Evolutionary conservation across 2,329 filamentous ascomycete genomes (phyloP).

Genomic region (Alternaria incomplexa): DNA sequence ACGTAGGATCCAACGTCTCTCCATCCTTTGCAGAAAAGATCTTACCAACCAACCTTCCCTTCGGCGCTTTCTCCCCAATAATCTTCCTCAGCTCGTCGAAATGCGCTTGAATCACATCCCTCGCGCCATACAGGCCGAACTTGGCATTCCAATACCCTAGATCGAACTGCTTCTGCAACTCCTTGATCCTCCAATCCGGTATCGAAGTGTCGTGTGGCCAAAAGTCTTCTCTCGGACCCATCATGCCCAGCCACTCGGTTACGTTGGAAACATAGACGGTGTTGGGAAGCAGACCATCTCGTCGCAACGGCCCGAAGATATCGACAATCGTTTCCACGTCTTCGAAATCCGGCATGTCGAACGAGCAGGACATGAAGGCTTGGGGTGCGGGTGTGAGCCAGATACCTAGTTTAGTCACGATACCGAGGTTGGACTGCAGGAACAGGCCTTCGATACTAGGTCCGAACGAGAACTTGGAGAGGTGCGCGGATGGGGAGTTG

Average conservation of each 20-base stretch:
- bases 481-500: constrained; percentile 49
- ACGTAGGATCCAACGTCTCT: constrained; percentile 48
- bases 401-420: constrained; percentile 53
- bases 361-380: constrained; percentile 56
- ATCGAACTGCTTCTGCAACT: constrained; percentile 52
- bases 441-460: constrained; percentile 55
- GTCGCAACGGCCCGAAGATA: constrained; percentile 53
- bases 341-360: constrained; percentile 55
- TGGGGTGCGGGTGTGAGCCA: constrained; percentile 47
- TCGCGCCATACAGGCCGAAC: constrained; percentile 55
- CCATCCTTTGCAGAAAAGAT: constrained; percentile 50
- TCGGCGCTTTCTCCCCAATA: constrained; percentile 45
- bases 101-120: constrained; percentile 53
- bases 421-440: constrained; percentile 59
- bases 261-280: constrained; percentile 56
- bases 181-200: constrained; percentile 54
- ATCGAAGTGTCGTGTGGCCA: constrained; percentile 55
- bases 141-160: constrained; percentile 55
- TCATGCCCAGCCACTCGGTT: constrained; percentile 55
- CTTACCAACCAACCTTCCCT: constrained; percentile 46
- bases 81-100: constrained; percentile 51
- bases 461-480: constrained; percentile 48
- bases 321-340: constrained; percentile 56
- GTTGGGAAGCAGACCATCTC: constrained; percentile 52
- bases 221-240: constrained; percentile 52